Evolutionary conservation across 129 eudicot genomes (phyloP).

Genomic region (Mikania micrantha): DNA sequence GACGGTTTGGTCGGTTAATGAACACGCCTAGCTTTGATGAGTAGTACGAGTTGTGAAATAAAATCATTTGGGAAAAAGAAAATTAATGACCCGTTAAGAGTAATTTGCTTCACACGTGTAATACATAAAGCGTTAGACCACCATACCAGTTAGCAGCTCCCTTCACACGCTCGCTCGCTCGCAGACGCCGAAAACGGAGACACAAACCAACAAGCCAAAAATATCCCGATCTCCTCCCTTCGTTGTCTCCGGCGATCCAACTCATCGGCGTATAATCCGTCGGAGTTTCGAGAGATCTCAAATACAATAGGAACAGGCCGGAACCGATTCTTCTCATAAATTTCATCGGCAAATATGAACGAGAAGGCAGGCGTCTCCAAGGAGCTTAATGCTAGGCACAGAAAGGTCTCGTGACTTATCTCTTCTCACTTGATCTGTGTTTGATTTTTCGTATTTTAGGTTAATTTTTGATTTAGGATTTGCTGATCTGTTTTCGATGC

Average conservation of each 20-base stretch:
- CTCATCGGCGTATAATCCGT: neutral
- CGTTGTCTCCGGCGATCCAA: constrained; percentile 16
- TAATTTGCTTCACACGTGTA: constrained; percentile 20
- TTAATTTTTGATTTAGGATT: constrained; percentile 9
- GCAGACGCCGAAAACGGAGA: neutral
- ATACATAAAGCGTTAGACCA: neutral
- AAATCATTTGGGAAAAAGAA: neutral
- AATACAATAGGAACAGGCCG: neutral
- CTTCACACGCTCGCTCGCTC: constrained; percentile 27
- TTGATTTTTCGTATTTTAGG: neutral
- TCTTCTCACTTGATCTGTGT: neutral
- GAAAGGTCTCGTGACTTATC: constrained; percentile 39
- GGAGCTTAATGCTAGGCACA: constrained; percentile 74
- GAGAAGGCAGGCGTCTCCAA: constrained; percentile 68
- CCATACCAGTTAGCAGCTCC: constrained; percentile 14
- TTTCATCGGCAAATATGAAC: constrained; percentile 45
- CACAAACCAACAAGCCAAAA: neutral
- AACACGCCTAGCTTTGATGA: too few species aligned
- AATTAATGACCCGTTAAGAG: neutral
- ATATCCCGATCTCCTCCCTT: constrained; percentile 9
- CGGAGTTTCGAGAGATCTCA: constrained; percentile 20
- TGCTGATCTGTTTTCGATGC: constrained; percentile 1
- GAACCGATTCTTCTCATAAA: neutral
- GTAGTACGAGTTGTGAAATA: too few species aligned
- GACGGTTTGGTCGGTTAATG: too few species aligned